Conservation (phyloP, 1,284 basidiomycete species). For the Irpex sp. region DNA sequence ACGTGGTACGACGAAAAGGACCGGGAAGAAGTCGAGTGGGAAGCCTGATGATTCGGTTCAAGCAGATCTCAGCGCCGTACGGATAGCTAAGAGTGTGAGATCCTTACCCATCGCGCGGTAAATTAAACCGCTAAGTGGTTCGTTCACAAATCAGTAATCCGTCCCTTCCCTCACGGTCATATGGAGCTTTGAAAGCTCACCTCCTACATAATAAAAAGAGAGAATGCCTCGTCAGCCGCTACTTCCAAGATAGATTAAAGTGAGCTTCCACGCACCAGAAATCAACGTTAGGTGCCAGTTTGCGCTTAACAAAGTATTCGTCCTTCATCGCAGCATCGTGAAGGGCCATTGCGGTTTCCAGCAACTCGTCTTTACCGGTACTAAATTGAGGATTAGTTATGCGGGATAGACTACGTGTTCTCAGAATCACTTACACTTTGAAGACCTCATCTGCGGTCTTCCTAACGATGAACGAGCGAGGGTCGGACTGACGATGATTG, state of each 20-base stretch:
- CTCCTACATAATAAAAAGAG: too few relatives aligned
- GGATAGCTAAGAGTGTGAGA: background rate
- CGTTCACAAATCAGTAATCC: too few relatives aligned
- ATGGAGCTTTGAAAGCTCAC: too few relatives aligned
- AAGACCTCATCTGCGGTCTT: conserved; percentile 87
- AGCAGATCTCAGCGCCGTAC: background rate
- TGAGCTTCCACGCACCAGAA: conserved; percentile 54
- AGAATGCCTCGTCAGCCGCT: too few relatives aligned
- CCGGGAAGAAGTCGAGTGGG: conserved; percentile 87
- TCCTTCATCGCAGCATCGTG: conserved; percentile 79
- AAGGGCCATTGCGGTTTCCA: conserved; percentile 83
- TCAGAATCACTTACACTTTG: too few relatives aligned
- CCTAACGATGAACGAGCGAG: conserved; percentile 81
- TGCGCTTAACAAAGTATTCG: conserved; percentile 75
- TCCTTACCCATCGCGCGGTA: conserved; percentile 80
- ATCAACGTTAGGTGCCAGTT: conserved; percentile 77
- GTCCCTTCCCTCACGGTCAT: too few relatives aligned
- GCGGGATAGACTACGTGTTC: too few relatives aligned
- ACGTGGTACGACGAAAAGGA: conserved; percentile 83
- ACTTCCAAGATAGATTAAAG: background rate
- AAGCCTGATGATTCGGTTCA: conserved; percentile 47
- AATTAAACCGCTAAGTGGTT: conserved; percentile 60
- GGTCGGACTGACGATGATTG: conserved; percentile 56
- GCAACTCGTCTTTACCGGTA: conserved; percentile 38
- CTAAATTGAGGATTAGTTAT: background rate